Evolutionary conservation across 106 monocot species (phyloP).

Genomic region (Chionographis japonica): DNA sequence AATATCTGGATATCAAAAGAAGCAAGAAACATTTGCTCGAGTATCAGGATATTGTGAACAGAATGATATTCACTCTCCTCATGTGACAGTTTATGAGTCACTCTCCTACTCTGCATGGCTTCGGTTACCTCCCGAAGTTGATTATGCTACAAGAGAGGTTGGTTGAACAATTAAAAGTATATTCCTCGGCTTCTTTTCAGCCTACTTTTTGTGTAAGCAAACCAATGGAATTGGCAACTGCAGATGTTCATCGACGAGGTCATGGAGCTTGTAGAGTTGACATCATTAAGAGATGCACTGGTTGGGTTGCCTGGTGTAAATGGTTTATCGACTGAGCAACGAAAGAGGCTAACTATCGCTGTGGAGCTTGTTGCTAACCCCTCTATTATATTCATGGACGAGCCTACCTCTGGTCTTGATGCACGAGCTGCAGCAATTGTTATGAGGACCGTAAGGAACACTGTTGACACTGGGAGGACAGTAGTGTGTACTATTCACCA

Average conservation of each 20-base stretch:
- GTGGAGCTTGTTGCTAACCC: constrained; percentile 35
- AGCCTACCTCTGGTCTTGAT: constrained; percentile 25
- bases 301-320: constrained; percentile 27
- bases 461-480: constrained; percentile 19
- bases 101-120: constrained; percentile 17
- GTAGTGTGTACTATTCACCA: constrained; percentile 28
- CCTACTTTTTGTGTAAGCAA: not conserved
- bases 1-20: constrained; percentile 15
- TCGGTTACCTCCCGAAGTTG: constrained; percentile 9
- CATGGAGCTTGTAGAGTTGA: constrained; percentile 27
- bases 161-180: not conserved
- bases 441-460: constrained; percentile 27
- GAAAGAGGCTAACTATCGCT: constrained; percentile 29
- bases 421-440: constrained; percentile 36
- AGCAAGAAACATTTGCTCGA: constrained; percentile 20
- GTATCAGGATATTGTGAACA: constrained; percentile 25
- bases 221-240: not conserved
- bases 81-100: constrained; percentile 18
- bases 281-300: constrained; percentile 1
- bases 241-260: constrained; percentile 31
- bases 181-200: not conserved
- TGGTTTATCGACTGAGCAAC: constrained; percentile 30
- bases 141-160: constrained; percentile 8
- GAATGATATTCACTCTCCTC: constrained; percentile 19
- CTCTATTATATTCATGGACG: constrained; percentile 34